Percentiles rank a stretch among this genome's conserved stretches.
These are phyloP conservation scores for Paraphaeosphaeria sporulosa DNA, from an alignment of 2,329 filamentous ascomycete species.

Conservation along the genomic window DNA sequence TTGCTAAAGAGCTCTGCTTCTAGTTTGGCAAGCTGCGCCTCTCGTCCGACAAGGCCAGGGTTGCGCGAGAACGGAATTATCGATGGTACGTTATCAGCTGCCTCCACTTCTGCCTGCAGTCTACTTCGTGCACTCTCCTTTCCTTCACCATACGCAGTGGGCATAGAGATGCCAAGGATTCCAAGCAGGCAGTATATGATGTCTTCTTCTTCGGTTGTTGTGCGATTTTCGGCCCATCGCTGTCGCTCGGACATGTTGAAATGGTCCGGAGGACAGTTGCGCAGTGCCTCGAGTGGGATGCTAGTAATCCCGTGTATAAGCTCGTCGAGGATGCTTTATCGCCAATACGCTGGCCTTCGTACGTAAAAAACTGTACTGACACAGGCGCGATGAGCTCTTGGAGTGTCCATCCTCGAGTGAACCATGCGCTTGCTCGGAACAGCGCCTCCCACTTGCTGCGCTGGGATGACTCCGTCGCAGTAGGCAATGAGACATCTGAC, in stretches of 20 bases:
- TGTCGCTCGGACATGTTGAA: constrained; percentile 23
- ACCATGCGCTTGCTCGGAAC: constrained; percentile 26
- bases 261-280: too few relatives aligned
- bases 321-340: too few relatives aligned
- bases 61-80: constrained; percentile 40
- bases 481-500: constrained; percentile 23
- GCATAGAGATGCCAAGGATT: constrained; percentile 28
- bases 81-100: constrained; percentile 17
- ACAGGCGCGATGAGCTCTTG: too few relatives aligned
- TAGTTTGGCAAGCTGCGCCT: constrained; percentile 33
- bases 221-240: constrained; percentile 27
- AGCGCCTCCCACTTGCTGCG: constrained; percentile 20
- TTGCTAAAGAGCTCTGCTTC: constrained; percentile 33
- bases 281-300: too few relatives aligned
- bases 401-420: constrained; percentile 7
- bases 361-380: too few relatives aligned
- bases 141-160: background rate
- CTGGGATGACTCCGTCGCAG: background rate
- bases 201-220: constrained; percentile 35
- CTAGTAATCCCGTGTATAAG: too few relatives aligned
- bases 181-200: constrained; percentile 30
- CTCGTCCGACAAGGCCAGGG: constrained; percentile 32
- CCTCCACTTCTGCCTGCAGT: constrained; percentile 6
- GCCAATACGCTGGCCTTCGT: too few relatives aligned
- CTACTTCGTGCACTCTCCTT: background rate